Base-by-base conservation (phyloP, 2,329 filamentous ascomycete genomes). In the Ascosphaera acerosa region DNA sequence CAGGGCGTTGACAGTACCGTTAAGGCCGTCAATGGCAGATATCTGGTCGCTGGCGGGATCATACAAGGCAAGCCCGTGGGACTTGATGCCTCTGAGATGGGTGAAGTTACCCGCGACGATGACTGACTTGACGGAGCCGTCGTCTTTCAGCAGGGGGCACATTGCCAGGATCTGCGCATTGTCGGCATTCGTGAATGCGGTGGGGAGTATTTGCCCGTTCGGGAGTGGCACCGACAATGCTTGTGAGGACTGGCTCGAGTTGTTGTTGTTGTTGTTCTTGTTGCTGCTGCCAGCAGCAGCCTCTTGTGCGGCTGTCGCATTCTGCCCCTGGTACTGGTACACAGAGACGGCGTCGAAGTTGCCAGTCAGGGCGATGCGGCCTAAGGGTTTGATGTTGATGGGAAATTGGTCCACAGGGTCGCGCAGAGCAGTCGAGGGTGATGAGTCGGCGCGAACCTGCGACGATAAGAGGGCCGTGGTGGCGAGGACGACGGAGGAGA, bases 101-200 rank as follows among this genome's bases (percentile, higher is more conserved):
- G 87, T 94, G 48, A 97, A 97, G 55, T 94, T 94, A 30, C 87
- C 87, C 34, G 76, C 87, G 10, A 97, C 64, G 30, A 94, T 65
- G 17, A 94, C 66, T 25, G 75, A 73, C n/a, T 65, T 59, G 34
- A 73, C 53, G 4, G 60, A 63, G 39, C 76, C 75, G 49, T 77
- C 64, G 34, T 62, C 59, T 42, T 62, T 55, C 32, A 69, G 60
- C 42, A 84, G 77, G 14, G 73, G 58, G 55, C 87, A 97, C 76
- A 97, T 87, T 39, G 78, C 64, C 45, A 71, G 65, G 45, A 97
- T 91, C 30, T 74, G 70, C 34, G 75, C 82, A 52, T 94, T 80
- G 30, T 74, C 70, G 35, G 75, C 82, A 52, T 94, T 80, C 28
- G 81, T 73, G 25, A 68, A 62, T 32, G 73, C 66, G 30, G 92